Evolutionary conservation across 2,329 filamentous ascomycete genomes (phyloP), one percentile per base, ranked within the genome.

Genomic region (Xylaria sp.): DNA sequence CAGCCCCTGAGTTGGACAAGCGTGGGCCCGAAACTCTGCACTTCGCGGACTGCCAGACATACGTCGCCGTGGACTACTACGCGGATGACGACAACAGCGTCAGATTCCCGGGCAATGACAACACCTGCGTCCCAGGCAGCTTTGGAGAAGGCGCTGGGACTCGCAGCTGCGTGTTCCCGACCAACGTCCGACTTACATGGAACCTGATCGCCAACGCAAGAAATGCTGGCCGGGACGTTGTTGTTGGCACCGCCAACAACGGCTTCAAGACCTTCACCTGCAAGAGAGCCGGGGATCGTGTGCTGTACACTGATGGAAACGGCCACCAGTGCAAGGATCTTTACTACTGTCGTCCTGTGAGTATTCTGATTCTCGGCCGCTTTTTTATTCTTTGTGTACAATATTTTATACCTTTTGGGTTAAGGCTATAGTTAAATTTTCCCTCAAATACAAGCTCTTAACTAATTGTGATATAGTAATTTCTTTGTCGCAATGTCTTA

Each of bases 21-120:
- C 57, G 57, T 22, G 57, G 57, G 9, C 57, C 57, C 9, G 57
- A 60, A 11, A 60, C 45, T 5, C 9, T 51, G 9, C 57, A 60
- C 29, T 60, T 60, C 22, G 57, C 57, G 11, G 57, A 60, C 10
- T 60, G 45, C 57, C 5, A 10, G 36, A 22, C 45, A 2, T 50
- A 50, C 2, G 20, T 22, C 6, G 45, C 57, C 22, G 9, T 60
- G 33, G 45, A 60, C 45, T 60, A 60, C 45, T 51, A 60, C 33
- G 57, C 57, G 45, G 15, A 60, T 33, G 57, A 60, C 11, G 57
- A 60, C 57, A 51, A 60, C 57, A 60, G 57, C 45, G 10, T 22
- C 57, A 22, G 57, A 6, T 51, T 39, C 57, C 57, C 45, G 22
- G 57, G 57, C 10, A 50, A 60, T 5, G 22, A 25, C 33, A 60